Evolutionary conservation across 2,329 filamentous ascomycete genomes (phyloP).

Genomic region (Pseudogymnoascus sp.): DNA sequence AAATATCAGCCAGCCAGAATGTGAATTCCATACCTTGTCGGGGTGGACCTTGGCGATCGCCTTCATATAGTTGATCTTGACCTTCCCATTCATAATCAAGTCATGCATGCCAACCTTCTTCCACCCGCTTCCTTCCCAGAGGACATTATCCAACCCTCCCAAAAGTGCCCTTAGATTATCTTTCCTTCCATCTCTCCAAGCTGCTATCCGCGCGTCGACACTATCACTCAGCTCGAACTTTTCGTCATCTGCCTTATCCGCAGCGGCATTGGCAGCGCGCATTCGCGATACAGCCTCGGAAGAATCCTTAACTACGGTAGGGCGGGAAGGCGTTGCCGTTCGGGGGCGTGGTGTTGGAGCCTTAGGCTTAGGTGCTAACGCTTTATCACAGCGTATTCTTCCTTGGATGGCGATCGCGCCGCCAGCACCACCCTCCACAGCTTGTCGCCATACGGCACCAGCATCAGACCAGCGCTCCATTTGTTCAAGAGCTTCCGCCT

Average conservation of each 20-base stretch:
- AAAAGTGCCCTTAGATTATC: constrained; percentile 87
- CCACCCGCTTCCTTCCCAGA: constrained; percentile 92
- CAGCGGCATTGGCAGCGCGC: constrained; percentile 75
- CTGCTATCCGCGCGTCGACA: constrained; percentile 69
- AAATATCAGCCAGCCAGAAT: background rate
- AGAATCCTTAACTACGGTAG: constrained; percentile 41
- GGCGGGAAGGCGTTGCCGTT: constrained; percentile 38
- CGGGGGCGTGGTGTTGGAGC: constrained; percentile 36
- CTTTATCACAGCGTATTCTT: constrained; percentile 81
- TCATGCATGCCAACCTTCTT: constrained; percentile 95
- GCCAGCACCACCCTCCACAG: constrained; percentile 80
- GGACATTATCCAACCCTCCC: constrained; percentile 75
- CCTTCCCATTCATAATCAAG: constrained; percentile 83
- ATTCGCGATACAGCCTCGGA: constrained; percentile 76
- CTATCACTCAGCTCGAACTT: constrained; percentile 82
- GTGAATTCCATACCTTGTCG: constrained; percentile 69
- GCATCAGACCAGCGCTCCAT: constrained; percentile 92
- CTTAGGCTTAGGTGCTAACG: constrained; percentile 62
- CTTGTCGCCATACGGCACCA: constrained; percentile 68
- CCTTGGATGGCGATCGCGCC: constrained; percentile 77
- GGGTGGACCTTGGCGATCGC: constrained; percentile 97
- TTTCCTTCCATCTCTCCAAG: constrained; percentile 85
- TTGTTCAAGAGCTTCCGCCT: constrained; percentile 91
- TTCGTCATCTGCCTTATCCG: constrained; percentile 82
- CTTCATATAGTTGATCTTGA: constrained; percentile 98